Percentiles rank a stretch among this genome's conserved stretches.
Conservation (phyloP, 805 yeast species). For the Brettanomyces nanus region DNA sequence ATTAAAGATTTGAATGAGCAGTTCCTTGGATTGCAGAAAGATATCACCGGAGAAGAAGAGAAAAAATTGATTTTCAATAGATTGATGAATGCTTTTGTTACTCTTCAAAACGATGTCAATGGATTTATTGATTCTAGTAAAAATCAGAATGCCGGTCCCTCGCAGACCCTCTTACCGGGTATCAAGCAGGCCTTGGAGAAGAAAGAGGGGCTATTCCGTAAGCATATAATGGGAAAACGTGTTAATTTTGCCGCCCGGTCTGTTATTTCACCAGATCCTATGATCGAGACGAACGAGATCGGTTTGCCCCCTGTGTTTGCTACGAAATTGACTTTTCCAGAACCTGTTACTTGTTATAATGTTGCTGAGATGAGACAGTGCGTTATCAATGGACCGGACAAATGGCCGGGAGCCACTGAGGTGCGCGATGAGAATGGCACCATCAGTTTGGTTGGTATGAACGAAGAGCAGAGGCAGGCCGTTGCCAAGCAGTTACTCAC, state of each 20-base stretch:
- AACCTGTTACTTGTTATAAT: constrained; percentile 91
- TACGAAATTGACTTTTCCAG: constrained; percentile 90
- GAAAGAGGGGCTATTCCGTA: constrained; percentile 97
- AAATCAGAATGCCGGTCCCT: constrained; percentile 63
- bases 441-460: constrained; percentile 79
- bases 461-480: constrained; percentile 88
- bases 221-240: constrained; percentile 99
- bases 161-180: constrained; percentile 82
- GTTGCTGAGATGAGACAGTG: constrained; percentile 88
- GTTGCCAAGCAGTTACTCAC: constrained; percentile 90
- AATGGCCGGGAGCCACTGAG: constrained; percentile 98
- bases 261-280: constrained; percentile 98
- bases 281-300: constrained; percentile 93
- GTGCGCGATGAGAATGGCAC: constrained; percentile 94
- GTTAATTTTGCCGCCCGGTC: constrained; percentile 99
- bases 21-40: constrained; percentile 56
- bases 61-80: constrained; percentile 67
- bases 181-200: constrained; percentile 95
- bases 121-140: constrained; percentile 89
- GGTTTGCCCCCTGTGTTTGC: constrained; percentile 99
- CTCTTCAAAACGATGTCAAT: constrained; percentile 90
- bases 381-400: constrained; percentile 94
- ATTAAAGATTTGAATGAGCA: constrained; percentile 89
- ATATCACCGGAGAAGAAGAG: constrained; percentile 60
- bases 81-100: constrained; percentile 92